Evolutionary conservation across 2,329 filamentous ascomycete genomes (phyloP), one percentile per base, ranked within the genome.

Genomic region (Rhinocladiella similis): DNA sequence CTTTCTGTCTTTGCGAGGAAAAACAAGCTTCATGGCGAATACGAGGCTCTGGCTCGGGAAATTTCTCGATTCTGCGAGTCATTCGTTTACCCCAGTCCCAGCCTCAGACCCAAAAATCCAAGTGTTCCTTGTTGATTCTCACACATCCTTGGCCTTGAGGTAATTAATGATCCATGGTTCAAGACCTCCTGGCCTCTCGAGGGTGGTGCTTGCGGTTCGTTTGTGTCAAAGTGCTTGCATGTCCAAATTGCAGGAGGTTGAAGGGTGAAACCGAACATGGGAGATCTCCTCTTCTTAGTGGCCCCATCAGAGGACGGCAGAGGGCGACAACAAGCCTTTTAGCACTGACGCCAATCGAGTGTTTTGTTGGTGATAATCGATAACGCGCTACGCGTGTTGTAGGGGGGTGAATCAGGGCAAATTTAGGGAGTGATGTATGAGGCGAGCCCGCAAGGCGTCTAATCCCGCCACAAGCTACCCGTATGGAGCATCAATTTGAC

Each of bases 211-310:
- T 48, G 47, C n/a, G 9, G 13, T 33, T 27, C 14, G 18, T 43
- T 42, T 18, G 50, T 29, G 42, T n/a, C 53, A 52, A 54, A 58
- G 51, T 58, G 51, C 25, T 50, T 52, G 56, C 56, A 52, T 50
- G 22, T 16, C 29, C 43, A 58, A 43, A 58, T 59, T 55, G 56
- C 56, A 59, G 56, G 56, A 49, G 42, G 35, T 7, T 13, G 22
- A 35, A 48, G 10, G 43, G 38, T 59, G 56, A 55, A 59, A 59
- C 56, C 16, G 10, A 29, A 36, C n/a, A 39, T 33, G 47, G 45
- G 36, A 33, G 39, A 13, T 12, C 27, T n/a, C 25, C 25, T 27
- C 25, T 27, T 7, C 25, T 27, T 27, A 27, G 41, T 29, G 16
- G 13, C 19, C 47, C 49, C 36, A 18, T 43, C 27, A 25, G 42